Conservation (phyloP, 2,329 filamentous ascomycete species). For the Cladophialophora carrionii region DNA sequence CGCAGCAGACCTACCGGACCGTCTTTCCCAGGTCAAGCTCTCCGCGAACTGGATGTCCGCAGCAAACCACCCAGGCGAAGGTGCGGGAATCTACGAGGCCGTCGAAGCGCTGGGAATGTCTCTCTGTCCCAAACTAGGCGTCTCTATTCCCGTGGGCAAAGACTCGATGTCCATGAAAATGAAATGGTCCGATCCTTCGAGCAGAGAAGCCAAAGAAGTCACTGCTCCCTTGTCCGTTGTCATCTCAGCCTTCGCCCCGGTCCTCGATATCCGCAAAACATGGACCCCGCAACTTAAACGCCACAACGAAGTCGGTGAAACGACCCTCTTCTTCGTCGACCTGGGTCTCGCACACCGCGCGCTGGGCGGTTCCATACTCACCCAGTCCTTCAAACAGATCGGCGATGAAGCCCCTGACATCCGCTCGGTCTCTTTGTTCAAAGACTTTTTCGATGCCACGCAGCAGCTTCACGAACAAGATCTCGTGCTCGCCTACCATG, state of each 20-base stretch:
- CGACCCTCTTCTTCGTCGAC: slow-evolving; percentile 86
- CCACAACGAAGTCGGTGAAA: slow-evolving; percentile 84
- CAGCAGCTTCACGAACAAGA: slow-evolving; percentile 67
- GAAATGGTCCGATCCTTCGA: slow-evolving; percentile 77
- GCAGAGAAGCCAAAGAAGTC: slow-evolving; percentile 74
- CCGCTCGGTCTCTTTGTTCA: slow-evolving; percentile 75
- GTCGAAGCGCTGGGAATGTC: slow-evolving; percentile 92
- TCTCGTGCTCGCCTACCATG: slow-evolving; percentile 89
- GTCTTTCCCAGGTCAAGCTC: slow-evolving; percentile 77
- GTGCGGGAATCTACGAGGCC: slow-evolving; percentile 87
- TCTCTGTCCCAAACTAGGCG: slow-evolving; percentile 83
- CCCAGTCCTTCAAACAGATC: slow-evolving; percentile 84
- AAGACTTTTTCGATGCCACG: slow-evolving; percentile 89
- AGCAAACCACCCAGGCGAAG: slow-evolving; percentile 89
- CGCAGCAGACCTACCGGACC: slow-evolving; percentile 73
- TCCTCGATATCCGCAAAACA: slow-evolving; percentile 78
- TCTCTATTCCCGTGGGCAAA: slow-evolving; percentile 95
- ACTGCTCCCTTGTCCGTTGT: slow-evolving; percentile 89
- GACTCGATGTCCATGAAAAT: slow-evolving; percentile 99
- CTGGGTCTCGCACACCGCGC: slow-evolving; percentile 78
- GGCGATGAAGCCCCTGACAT: slow-evolving; percentile 86
- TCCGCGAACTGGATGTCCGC: slow-evolving; percentile 99
- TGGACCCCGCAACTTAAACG: slow-evolving; percentile 91
- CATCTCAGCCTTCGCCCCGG: slow-evolving; percentile 86
- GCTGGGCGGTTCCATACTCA: slow-evolving; percentile 86